Evolutionary conservation across 345 rosid genomes (phyloP), one percentile per base, ranked within the genome.

Genomic region (Citrus maxima): DNA sequence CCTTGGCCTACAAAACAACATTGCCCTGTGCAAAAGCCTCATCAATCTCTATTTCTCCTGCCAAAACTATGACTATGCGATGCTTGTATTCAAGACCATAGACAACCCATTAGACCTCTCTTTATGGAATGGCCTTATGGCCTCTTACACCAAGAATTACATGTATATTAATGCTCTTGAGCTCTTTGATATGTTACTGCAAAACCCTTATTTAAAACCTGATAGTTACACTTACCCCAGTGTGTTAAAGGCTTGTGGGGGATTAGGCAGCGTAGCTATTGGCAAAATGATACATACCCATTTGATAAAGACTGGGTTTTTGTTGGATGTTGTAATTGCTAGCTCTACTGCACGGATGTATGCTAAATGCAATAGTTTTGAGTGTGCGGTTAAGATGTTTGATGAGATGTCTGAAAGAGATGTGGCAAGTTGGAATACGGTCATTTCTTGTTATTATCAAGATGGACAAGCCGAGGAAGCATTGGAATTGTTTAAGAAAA

Each of bases 341-440:
- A 92, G 97, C 85, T 87, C 93, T 78, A 59, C 89, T 4, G 87
- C 87, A 0, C 49, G 90, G 8, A 83, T 92, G 88, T 92, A 93
- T 58, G 92, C 88, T 0, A 89, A 85, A 66, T 88, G 92, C 77
- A 46, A 77, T 12, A 75, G 74, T 78, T 88, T 86, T 72, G 81
- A 40, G 1, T 16, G 21, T 65, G 88, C 88, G 10, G n/a, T 80
- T 4, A 70, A 82, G 73, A 1, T 90, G 91, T 93, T 93, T 77
- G 90, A 87, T 70, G 93, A 93, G 87, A 93, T 93, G 88, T 63
- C 85, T 73, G 89, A 85, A 0, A 88, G 94, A 83, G 97, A 90
- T 49, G 90, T 90, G 66, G 91, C 85, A 2, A 77, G 87, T 81
- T 92, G 98, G 97, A 92, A 92, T 78, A 68, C 90, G 0, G 89